Evolutionary conservation across 2,329 filamentous ascomycete genomes (phyloP), one percentile per base, ranked within the genome.

Genomic region (Neonectria faginata): DNA sequence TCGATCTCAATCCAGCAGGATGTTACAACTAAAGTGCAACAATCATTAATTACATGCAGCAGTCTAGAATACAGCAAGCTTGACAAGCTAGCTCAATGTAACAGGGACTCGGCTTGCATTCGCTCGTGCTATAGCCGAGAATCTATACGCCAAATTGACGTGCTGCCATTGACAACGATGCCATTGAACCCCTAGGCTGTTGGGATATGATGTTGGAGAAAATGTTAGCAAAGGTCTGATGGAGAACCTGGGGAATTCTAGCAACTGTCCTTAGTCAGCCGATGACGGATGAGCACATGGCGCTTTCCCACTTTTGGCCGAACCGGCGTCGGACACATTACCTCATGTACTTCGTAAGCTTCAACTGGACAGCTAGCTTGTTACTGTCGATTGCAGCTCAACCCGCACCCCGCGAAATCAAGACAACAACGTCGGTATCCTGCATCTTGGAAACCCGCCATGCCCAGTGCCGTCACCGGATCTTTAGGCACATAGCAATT

Each of bases 401-500:
- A 65, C 42, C 57, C 58, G 62, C 65, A 63, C 63, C 61, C 60
- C 67, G 57, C 62, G 64, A 68, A 69, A 71, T 59, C 70, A 73
- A 62, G 61, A 67, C 61, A 39, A 44, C 59, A 45, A 58, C 60
- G 55, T 44, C 70, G 57, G 47, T 41, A 57, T 64, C 57, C 60
- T 66, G 44, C 25, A 31, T 25, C 57, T 56, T 59, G 62, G 50
- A 66, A 64, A 70, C 47, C 57, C 65, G 75, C 71, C 74, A 79
- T 79, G 77, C 76, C 66, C 67, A 66, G 65, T 54, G 66, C 67
- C 64, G 67, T 56, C 62, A 60, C 61, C 63, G 50, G 54, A 18
- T 63, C 48, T 44, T 70, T 68, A 70, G 74, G 74, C 74, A 76
- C 69, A 76, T 79, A 79, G 72, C 67, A 72, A 66, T 69, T 77